Evolutionary conservation across 2,329 filamentous ascomycete species (phyloP).

Genomic region (Cryphonectria carpinicola): DNA sequence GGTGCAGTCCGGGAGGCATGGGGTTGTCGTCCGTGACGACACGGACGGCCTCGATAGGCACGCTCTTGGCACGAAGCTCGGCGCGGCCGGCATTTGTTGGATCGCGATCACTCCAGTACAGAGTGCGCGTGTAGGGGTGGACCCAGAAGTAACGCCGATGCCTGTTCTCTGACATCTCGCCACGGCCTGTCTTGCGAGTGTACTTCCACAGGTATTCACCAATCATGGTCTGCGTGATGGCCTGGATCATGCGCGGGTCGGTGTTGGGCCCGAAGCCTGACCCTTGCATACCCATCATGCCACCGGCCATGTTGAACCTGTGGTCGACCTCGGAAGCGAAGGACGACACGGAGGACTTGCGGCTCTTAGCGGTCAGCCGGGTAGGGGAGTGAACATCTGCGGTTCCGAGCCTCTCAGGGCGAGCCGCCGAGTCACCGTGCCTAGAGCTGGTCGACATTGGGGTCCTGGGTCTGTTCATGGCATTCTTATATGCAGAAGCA

Average conservation of each 20-base stretch:
- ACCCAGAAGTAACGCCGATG: constrained; percentile 99
- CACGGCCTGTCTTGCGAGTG: constrained; percentile 89
- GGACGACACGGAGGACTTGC: constrained; percentile 88
- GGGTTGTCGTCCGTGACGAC: constrained; percentile 95
- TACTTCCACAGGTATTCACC: constrained; percentile 99
- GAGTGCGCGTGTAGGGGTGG: constrained; percentile 91
- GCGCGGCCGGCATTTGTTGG: constrained; percentile 77
- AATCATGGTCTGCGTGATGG: constrained; percentile 99
- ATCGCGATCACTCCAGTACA: constrained; percentile 96
- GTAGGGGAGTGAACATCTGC: constrained; percentile 55
- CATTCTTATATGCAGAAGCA: constrained; percentile 66
- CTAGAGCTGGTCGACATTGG: constrained; percentile 55
- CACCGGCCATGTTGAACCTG: constrained; percentile 78
- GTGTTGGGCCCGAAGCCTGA: constrained; percentile 71
- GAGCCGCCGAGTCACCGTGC: constrained; percentile 63
- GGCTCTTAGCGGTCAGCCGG: constrained; percentile 48
- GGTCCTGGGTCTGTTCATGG: constrained; percentile 60
- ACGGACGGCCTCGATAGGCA: constrained; percentile 88
- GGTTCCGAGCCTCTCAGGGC: constrained; percentile 49
- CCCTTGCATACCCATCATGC: constrained; percentile 53
- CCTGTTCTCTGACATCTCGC: constrained; percentile 83
- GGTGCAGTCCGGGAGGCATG: constrained; percentile 90
- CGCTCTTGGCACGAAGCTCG: constrained; percentile 82
- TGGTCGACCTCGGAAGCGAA: constrained; percentile 94
- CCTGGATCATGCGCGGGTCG: constrained; percentile 97